phyloP scores from a whole-genome alignment of 2,329 filamentous ascomycete genomes.

The Fusarium guadeloupense region DNA sequence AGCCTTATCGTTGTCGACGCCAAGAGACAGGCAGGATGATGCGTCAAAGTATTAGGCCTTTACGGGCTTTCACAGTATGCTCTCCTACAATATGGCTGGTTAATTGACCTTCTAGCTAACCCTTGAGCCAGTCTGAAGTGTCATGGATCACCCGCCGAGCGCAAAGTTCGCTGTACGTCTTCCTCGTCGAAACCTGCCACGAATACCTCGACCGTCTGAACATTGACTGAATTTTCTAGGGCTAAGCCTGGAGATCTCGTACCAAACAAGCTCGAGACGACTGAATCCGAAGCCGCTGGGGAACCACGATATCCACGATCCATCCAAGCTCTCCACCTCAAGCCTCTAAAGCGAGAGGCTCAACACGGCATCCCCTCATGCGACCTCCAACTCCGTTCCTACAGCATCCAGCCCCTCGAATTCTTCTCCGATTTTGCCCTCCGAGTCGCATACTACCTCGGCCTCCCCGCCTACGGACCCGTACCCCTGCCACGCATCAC shows the following conservation, averaged over 20 bases:
- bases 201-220: neutral
- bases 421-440: slow-evolving; percentile 96
- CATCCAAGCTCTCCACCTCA: slow-evolving; percentile 86
- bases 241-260: slow-evolving; percentile 27
- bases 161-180: slow-evolving; percentile 42
- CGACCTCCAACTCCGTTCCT: slow-evolving; percentile 93
- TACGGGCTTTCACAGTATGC: slow-evolving; percentile 41
- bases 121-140: slow-evolving; percentile 25
- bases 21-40: slow-evolving; percentile 44
- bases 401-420: slow-evolving; percentile 87
- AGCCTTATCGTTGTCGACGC: slow-evolving; percentile 35
- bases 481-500: slow-evolving; percentile 85
- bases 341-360: slow-evolving; percentile 79
- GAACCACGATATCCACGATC: slow-evolving; percentile 73
- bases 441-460: slow-evolving; percentile 92
- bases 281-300: slow-evolving; percentile 21
- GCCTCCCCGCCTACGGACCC: slow-evolving; percentile 85
- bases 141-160: slow-evolving; percentile 40
- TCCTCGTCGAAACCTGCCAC: neutral
- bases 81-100: accelerated
- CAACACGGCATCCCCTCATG: slow-evolving; percentile 83
- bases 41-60: slow-evolving; percentile 41
- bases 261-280: slow-evolving; percentile 23
- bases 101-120: slow-evolving; percentile 19
- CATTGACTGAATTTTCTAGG: slow-evolving; percentile 23